Evolutionary conservation across 1,284 basidiomycete species (phyloP), one percentile per base, ranked within the genome.

Genomic region (Sanghuangporus weigelae): DNA sequence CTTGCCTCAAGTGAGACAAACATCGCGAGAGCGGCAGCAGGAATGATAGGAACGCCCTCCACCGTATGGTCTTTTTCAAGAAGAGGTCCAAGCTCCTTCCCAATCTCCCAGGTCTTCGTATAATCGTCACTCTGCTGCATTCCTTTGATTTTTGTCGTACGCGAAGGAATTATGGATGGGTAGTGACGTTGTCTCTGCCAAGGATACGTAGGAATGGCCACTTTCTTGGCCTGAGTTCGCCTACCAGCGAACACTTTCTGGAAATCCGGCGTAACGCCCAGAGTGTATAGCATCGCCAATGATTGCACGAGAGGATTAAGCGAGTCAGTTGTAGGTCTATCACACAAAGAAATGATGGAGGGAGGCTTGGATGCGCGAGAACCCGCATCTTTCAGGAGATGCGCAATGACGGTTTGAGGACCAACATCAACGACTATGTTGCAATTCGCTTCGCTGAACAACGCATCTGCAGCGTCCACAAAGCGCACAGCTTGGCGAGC

Each of bases 131-230:
- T 44, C 7, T 38, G 31, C 7, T 51, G 14, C 14, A 23, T 6
- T 21, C 55, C 49, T 12, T 55, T 62, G 12, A 50, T 50, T 23
- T 53, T 62, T 21, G 50, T 58, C 12, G 60, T 59, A 8, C 59
- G 58, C 49, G 72, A 71, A 3, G 73, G 68, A 46, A 73, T 68
- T 59, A 69, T 72, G 11, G 71, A 64, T 7, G 75, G 75, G 54
- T 74, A 76, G 60, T 74, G 72, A 19, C 73, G 70, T 11, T 73
- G 68, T 19, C 73, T 72, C 65, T 76, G 74, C 71, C 74, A 76
- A 1, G 75, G 75, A 62, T 76, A 76, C 1, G 73, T 76, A 0
- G 75, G 75, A 40, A 76, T 59, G 36, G 69, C 66, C 7, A 70
- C 72, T 66, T 71, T 75, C 36, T 60, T 44, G 54, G 68, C 68